Percentiles rank a stretch among this genome's conserved stretches.
These are phyloP conservation scores for Leishmania major DNA, from an alignment of 208 protist genomes.

Conservation along the genomic window DNA sequence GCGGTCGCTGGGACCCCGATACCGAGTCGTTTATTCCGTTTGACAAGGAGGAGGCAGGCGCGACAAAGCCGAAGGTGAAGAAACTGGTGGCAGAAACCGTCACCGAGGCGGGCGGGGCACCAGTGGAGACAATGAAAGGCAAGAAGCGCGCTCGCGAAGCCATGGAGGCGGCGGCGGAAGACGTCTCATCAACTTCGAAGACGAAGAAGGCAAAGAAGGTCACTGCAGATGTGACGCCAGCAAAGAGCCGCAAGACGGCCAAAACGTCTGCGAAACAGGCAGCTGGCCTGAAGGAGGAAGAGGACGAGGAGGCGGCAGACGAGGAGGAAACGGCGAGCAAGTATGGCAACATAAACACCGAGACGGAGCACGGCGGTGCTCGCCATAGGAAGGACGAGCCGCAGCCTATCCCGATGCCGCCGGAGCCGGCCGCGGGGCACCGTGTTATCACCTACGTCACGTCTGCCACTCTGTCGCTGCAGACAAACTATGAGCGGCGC, in stretches of 20 bases:
- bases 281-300: background rate
- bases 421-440: conserved; percentile 59
- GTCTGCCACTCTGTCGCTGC: conserved; percentile 91
- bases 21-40: conserved; percentile 75
- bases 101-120: background rate
- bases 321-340: conserved; percentile 22
- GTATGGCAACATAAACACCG: conserved; percentile 14
- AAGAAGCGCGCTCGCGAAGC: conserved; percentile 15
- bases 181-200: conserved; percentile 16
- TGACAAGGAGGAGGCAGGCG: conserved; percentile 37
- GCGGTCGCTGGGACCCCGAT: conserved; percentile 74
- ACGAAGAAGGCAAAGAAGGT: conserved; percentile 3
- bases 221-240: background rate
- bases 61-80: background rate
- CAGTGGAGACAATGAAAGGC: conserved; percentile 7
- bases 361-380: conserved; percentile 5
- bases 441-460: conserved; percentile 85
- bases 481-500: conserved; percentile 85
- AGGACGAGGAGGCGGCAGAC: conserved; percentile 18
- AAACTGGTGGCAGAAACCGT: background rate
- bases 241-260: conserved; percentile 32
- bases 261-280: conserved; percentile 5
- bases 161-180: background rate
- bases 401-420: conserved; percentile 80
- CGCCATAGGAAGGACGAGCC: conserved; percentile 57